Base-by-base conservation (phyloP, 306 rosid genomes). In the Inga oerstediana region DNA sequence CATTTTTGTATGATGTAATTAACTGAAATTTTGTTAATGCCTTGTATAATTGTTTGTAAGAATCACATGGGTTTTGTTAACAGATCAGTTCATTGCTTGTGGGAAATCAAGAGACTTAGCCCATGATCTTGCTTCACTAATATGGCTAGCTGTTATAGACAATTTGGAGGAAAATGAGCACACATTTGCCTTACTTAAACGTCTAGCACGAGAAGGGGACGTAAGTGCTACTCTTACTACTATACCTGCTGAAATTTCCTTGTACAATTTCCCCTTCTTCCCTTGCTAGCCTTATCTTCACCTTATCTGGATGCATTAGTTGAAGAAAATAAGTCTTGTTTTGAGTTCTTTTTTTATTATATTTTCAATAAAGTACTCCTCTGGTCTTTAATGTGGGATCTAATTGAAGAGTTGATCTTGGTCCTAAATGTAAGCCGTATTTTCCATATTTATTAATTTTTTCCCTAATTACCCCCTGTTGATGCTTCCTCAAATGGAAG, bases 141-240 rank as follows among this genome's bases (percentile, higher is more conserved):
- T 92, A 48, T 94, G 98, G 98, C 74, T 94, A 20, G 92, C 93
- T 68, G 94, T 92, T 85, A 77, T 94, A 37, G 92, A 94, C 87
- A 90, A 86, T 82, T 82, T 92, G 81, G 94, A 94, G 82, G 93
- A 90, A 68, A 91, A 88, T 20, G 87, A 88, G 10, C 88, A 82
- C 69, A 85, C 96, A 0, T 94, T 91, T 78, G 80, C 69, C 61
- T 75, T 94, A 74, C 94, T 94, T 73, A 94, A 88, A 82, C 88
- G 87, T 72, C 92, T 94, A 49, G 94, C 93, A 19, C 90, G 74
- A 70, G 96, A 94, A 80, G 92, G 86, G 34, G 98, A 91, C 79
- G 98, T 94, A 86, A 90, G 97, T 73, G 64, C 22, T n/a, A 34
- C 70, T 66, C 16, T 54, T 59, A n/a, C 17, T 27, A 41, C 44